Conservation (phyloP, 306 rosid genomes). For the Comarum palustre region DNA sequence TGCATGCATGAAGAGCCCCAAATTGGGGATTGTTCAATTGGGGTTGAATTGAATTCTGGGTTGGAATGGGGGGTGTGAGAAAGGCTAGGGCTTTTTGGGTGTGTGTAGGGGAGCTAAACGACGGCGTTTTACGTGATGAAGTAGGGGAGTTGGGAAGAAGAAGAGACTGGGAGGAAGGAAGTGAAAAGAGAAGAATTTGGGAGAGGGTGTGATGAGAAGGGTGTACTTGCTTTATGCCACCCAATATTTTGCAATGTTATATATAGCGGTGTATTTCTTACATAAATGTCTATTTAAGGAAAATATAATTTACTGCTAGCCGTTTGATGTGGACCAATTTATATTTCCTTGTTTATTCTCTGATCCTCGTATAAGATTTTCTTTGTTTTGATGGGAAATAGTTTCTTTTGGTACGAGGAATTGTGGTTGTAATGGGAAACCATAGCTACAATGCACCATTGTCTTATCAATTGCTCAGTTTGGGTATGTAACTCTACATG, state of each 20-base stretch:
- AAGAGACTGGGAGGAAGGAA: not conserved
- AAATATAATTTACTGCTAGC: not conserved
- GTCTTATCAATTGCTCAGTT: too few species aligned
- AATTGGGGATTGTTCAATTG: not conserved
- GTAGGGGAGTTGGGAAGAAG: not conserved
- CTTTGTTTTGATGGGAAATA: not conserved
- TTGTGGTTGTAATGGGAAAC: too few species aligned
- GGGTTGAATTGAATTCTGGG: not conserved
- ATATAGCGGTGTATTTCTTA: not conserved
- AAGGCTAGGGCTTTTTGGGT: not conserved
- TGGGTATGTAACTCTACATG: too few species aligned
- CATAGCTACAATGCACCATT: too few species aligned
- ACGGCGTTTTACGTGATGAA: constrained; percentile 6
- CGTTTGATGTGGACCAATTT: not conserved
- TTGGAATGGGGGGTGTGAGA: not conserved
- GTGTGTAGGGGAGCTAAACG: not conserved
- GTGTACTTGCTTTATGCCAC: constrained; percentile 6
- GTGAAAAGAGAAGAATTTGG: not conserved
- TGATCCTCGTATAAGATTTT: not conserved
- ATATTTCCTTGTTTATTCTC: not conserved
- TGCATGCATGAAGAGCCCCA: not conserved
- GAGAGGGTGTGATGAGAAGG: not conserved
- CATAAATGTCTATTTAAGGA: not conserved
- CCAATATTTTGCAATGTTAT: not conserved
- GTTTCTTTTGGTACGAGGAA: too few species aligned